These are phyloP conservation scores for Leccinum fallax DNA, from an alignment of 1,284 basidiomycete species.

Conservation along the genomic window DNA sequence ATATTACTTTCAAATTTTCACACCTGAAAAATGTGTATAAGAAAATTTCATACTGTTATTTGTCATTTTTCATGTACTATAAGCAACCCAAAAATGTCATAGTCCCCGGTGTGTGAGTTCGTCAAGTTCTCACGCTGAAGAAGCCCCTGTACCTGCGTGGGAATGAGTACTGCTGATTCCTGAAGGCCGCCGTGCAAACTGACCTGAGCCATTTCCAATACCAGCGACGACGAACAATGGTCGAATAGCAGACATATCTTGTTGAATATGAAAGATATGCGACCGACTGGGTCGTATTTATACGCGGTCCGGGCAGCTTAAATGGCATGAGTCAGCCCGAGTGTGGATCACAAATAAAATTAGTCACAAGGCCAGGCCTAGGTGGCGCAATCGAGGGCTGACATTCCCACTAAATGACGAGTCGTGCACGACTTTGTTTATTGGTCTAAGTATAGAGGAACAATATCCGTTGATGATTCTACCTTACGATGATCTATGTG, in stretches of 20 bases:
- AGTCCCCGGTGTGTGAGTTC: too few species aligned
- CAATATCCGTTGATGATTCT: too few species aligned
- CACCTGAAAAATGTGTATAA: too few species aligned
- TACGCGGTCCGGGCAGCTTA: conserved; percentile 2
- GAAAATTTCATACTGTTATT: too few species aligned
- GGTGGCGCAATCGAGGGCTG: conserved; percentile 12
- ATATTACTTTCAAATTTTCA: too few species aligned
- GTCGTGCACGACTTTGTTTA: conserved; percentile 1
- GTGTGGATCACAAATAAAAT: conserved; percentile 18
- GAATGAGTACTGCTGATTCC: background rate
- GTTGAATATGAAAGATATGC: background rate
- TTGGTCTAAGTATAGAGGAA: background rate
- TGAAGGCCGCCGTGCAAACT: background rate
- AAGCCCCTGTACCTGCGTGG: conserved; percentile 56
- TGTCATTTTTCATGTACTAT: too few species aligned
- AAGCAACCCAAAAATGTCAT: too few species aligned
- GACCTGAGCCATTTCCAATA: conserved; percentile 49
- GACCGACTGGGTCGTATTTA: conserved; percentile 12
- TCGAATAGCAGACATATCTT: conserved; percentile 39
- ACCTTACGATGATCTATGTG: too few species aligned
- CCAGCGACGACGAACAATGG: conserved; percentile 57
- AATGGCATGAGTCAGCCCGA: conserved; percentile 23
- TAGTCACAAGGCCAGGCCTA: conserved; percentile 12
- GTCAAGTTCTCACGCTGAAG: conserved; percentile 53
- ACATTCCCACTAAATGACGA: background rate